These are phyloP conservation scores for Metarhizium robertsii DNA, from an alignment of 2,329 filamentous ascomycete genomes.

Conservation along the genomic window DNA sequence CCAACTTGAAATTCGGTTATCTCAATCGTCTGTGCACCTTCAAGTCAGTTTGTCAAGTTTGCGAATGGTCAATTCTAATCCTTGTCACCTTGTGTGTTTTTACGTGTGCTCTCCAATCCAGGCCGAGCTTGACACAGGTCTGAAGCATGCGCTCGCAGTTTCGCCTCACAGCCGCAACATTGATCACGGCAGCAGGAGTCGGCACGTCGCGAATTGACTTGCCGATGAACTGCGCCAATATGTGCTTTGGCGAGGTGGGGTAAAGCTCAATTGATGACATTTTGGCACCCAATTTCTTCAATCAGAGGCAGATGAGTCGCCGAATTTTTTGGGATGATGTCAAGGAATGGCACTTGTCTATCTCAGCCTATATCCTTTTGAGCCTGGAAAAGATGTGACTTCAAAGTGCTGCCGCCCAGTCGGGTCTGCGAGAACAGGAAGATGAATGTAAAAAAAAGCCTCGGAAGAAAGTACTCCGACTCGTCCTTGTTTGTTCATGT, in stretches of 20 bases:
- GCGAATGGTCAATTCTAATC: neutral
- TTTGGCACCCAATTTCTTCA: neutral
- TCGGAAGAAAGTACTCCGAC: too few relatives aligned
- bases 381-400: too few relatives aligned
- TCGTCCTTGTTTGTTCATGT: too few relatives aligned
- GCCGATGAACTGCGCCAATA: slow-evolving; percentile 34
- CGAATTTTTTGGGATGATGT: too few relatives aligned
- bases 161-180: slow-evolving; percentile 52
- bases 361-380: too few relatives aligned
- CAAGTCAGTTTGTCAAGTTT: slow-evolving; percentile 4
- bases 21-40: slow-evolving; percentile 48
- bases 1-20: slow-evolving; percentile 64
- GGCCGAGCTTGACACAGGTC: slow-evolving; percentile 45
- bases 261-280: slow-evolving; percentile 15
- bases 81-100: slow-evolving; percentile 68
- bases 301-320: neutral
- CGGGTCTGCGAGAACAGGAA: neutral
- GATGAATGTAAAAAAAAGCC: neutral
- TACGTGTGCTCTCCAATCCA: slow-evolving; percentile 67
- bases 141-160: slow-evolving; percentile 68
- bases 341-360: too few relatives aligned
- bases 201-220: slow-evolving; percentile 50
- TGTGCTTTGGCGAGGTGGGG: slow-evolving; percentile 14
- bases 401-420: too few relatives aligned
- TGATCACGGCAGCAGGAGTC: slow-evolving; percentile 59